Conservation (phyloP, 305 asterid species). For the Fraxinus angustifolia region DNA sequence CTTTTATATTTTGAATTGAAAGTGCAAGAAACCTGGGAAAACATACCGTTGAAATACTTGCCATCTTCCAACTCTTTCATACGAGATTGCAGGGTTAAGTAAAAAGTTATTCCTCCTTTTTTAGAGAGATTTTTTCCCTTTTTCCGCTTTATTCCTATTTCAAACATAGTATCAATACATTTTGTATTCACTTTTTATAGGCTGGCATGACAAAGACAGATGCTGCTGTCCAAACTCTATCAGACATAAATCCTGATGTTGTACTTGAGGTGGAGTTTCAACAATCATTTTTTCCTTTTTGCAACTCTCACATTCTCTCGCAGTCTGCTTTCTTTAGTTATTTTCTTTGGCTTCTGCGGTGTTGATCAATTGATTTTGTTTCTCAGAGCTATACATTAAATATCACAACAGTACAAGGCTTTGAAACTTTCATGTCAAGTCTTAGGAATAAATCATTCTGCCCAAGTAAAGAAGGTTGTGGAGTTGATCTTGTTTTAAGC, state of each 20-base stretch:
- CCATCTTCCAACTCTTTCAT: conserved; percentile 1
- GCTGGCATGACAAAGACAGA: conserved; percentile 98
- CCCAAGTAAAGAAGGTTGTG: conserved; percentile 68
- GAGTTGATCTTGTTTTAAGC: conserved; percentile 90
- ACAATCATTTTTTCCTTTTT: conserved; percentile 8
- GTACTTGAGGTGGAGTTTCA: conserved; percentile 74
- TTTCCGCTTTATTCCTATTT: conserved; percentile 4
- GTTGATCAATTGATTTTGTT: conserved; percentile 26
- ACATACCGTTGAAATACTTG: background rate
- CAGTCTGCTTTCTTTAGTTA: background rate
- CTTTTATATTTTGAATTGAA: conserved; percentile 6
- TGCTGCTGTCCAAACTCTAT: conserved; percentile 95
- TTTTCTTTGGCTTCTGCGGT: conserved; percentile 7
- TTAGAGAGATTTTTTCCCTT: background rate
- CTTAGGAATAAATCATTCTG: conserved; percentile 67
- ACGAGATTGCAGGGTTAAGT: background rate
- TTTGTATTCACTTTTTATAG: conserved; percentile 35
- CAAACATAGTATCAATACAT: conserved; percentile 12
- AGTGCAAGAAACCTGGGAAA: conserved; percentile 12
- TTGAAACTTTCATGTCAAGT: conserved; percentile 85
- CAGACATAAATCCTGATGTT: conserved; percentile 97
- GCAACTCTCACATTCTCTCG: conserved; percentile 1
- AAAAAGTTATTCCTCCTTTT: conserved; percentile 7
- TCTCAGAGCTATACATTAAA: conserved; percentile 90
- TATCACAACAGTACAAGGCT: conserved; percentile 94